Conservation (phyloP, 495 filamentous ascomycete genomes). For the Aspergillus nanangensis region DNA sequence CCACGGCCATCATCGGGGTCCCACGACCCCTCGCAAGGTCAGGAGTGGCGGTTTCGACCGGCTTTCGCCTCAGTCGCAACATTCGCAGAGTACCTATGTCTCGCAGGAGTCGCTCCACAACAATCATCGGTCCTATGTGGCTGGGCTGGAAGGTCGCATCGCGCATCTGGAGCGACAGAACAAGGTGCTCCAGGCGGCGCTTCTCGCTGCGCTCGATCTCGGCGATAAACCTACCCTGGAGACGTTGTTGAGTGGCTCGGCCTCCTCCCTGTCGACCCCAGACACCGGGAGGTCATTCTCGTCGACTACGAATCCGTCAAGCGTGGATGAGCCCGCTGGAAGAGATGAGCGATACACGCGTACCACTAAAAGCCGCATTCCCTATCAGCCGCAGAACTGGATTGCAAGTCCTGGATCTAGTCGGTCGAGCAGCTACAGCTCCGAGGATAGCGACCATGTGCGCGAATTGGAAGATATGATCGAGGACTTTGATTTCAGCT, state of each 20-base stretch:
- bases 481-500: constrained; percentile 34
- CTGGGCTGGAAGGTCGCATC: constrained; percentile 34
- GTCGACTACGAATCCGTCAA: constrained; percentile 13
- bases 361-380: background rate
- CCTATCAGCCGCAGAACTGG: constrained; percentile 32
- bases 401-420: constrained; percentile 17
- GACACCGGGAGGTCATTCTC: constrained; percentile 15
- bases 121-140: constrained; percentile 10
- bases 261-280: constrained; percentile 15
- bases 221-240: constrained; percentile 25
- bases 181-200: constrained; percentile 41
- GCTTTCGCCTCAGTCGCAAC: constrained; percentile 20
- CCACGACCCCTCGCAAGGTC: constrained; percentile 25
- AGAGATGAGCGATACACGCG: background rate
- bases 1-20: too few relatives aligned
- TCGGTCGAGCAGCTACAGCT: constrained; percentile 9
- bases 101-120: constrained; percentile 19
- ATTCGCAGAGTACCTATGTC: constrained; percentile 18
- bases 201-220: constrained; percentile 36
- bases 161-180: constrained; percentile 42
- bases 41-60: constrained; percentile 17
- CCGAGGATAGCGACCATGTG: constrained; percentile 19
- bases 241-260: constrained; percentile 18
- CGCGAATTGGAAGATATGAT: constrained; percentile 35
- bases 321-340: constrained; percentile 4